Conservation (phyloP, 23 red algal genomes). For the Gracilaria caudata region DNA sequence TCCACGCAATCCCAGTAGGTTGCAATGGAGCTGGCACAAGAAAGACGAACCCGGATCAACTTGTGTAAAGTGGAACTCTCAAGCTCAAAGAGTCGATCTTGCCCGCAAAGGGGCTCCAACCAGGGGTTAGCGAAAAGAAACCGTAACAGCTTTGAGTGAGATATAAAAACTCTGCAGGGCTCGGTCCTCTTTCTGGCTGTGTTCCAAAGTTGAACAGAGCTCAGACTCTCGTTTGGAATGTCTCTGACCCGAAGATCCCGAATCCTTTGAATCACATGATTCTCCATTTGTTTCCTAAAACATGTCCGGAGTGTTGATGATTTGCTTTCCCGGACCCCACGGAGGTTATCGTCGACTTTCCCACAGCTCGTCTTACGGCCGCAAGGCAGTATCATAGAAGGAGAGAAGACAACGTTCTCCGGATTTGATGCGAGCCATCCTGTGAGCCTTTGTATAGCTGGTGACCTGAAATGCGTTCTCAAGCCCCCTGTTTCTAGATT, state of each 20-base stretch:
- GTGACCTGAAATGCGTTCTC: constrained; percentile 6
- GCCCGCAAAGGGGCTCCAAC: constrained; percentile 36
- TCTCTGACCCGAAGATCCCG: constrained; percentile 13
- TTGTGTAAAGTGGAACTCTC: constrained; percentile 12
- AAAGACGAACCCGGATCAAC: constrained; percentile 5
- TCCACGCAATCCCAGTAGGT: constrained; percentile 32
- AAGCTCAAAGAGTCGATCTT: constrained; percentile 36
- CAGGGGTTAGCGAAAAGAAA: constrained; percentile 39
- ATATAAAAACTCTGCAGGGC: not conserved
- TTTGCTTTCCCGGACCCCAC: not conserved
- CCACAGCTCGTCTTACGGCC: not conserved
- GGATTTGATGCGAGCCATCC: constrained; percentile 37
- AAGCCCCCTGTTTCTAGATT: constrained; percentile 8
- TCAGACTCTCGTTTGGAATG: not conserved
- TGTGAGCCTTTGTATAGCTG: not conserved
- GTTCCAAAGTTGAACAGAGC: constrained; percentile 23
- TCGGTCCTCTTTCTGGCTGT: constrained; percentile 19
- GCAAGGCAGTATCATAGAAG: constrained; percentile 2
- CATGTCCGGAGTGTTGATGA: not conserved
- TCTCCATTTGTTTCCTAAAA: not conserved
- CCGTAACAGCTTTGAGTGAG: not conserved
- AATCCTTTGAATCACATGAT: not conserved
- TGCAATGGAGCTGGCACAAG: constrained; percentile 4
- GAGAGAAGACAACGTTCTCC: constrained; percentile 18
- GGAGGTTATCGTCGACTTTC: not conserved